These are phyloP conservation scores for Emericellopsis cladophorae DNA, from an alignment of 2,329 filamentous ascomycete genomes.

Conservation along the genomic window DNA sequence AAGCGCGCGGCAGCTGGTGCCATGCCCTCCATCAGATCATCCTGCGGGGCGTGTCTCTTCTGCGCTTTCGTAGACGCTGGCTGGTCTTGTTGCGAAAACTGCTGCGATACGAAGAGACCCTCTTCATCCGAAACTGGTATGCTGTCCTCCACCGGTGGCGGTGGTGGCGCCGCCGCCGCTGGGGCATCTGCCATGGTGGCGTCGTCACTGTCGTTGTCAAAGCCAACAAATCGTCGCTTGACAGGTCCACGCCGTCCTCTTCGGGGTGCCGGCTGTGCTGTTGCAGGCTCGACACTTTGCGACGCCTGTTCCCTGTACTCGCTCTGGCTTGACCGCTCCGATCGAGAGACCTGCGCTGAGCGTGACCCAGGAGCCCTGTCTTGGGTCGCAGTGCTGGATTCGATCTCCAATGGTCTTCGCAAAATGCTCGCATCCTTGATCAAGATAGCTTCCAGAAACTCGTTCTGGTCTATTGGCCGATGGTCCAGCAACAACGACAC, in stretches of 20 bases:
- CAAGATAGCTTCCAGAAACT: slow-evolving; percentile 84
- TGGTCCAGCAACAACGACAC: slow-evolving; percentile 66
- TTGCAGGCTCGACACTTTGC: slow-evolving; percentile 7
- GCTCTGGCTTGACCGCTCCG: too few relatives aligned
- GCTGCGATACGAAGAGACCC: slow-evolving; percentile 46
- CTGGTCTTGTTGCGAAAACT: slow-evolving; percentile 12
- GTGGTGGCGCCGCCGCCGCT: slow-evolving; percentile 1
- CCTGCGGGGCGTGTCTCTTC: slow-evolving; percentile 32
- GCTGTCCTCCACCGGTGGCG: slow-evolving; percentile 1
- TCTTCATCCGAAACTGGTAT: slow-evolving; percentile 21
- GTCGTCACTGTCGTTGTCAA: slow-evolving; percentile 36
- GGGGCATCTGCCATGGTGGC: slow-evolving; percentile 16
- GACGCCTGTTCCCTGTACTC: slow-evolving; percentile 1
- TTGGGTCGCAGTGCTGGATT: slow-evolving; percentile 12
- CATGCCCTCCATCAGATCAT: slow-evolving; percentile 57
- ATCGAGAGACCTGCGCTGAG: background rate
- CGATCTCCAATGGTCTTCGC: slow-evolving; percentile 51
- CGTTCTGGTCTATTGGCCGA: slow-evolving; percentile 74
- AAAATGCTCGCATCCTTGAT: slow-evolving; percentile 64
- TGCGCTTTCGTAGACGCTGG: slow-evolving; percentile 12
- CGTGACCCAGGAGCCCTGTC: background rate
- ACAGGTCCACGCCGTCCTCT: slow-evolving; percentile 16
- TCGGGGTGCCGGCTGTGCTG: slow-evolving; percentile 9
- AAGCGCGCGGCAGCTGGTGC: slow-evolving; percentile 65
- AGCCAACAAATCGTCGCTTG: slow-evolving; percentile 58